Evolutionary conservation across 176 grass and related monocot species (phyloP).

Genomic region (Triticum aestivum): IWGSC_CS_RefSeq_v2.1 NC_057796.1:305423481-305423980

Average conservation of each 20-base stretch:
- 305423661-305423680: slow-evolving; percentile 62
- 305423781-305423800: background rate
- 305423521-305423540: background rate
- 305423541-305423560: slow-evolving; percentile 66
- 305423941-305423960: no score
- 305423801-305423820: background rate
- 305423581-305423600: slow-evolving; percentile 76
- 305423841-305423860: background rate
- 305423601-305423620: slow-evolving; percentile 96
- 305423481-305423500: slow-evolving; percentile 6
- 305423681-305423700: slow-evolving; percentile 61
- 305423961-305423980: no score
- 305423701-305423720: slow-evolving; percentile 72
- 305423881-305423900: slow-evolving; percentile 9
- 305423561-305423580: slow-evolving; percentile 53
- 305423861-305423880: background rate
- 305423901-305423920: background rate
- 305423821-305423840: background rate
- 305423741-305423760: slow-evolving; percentile 59
- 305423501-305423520: background rate
- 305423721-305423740: slow-evolving; percentile 83
- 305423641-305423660: slow-evolving; percentile 79
- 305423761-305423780: slow-evolving; percentile 24
- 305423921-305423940: background rate
- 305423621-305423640: slow-evolving; percentile 91